Evolutionary conservation across 768 basidiomycete species (phyloP).

Genomic region (Coprinopsis marcescibilis): DNA sequence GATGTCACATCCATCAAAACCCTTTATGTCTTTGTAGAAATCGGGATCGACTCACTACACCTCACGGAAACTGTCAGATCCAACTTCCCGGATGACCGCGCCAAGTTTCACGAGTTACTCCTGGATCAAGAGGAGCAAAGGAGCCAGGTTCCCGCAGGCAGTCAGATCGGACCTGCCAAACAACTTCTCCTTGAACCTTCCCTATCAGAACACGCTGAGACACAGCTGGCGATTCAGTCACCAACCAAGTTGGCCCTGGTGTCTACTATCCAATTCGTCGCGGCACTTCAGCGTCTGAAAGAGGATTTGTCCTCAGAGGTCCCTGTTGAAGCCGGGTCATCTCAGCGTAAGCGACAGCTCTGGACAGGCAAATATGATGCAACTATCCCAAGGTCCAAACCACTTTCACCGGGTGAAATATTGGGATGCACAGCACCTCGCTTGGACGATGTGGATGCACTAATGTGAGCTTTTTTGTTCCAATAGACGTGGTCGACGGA

Average conservation of each 20-base stretch:
- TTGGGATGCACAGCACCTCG: constrained; percentile 93
- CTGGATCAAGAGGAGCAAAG: constrained; percentile 49
- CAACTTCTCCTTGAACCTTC: constrained; percentile 59
- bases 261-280: constrained; percentile 96
- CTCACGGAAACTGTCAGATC: constrained; percentile 77
- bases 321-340: constrained; percentile 2
- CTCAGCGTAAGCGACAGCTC: constrained; percentile 15
- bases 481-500: constrained; percentile 1
- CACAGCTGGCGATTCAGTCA: neutral
- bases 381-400: constrained; percentile 80
- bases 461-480: constrained; percentile 61
- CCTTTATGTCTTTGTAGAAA: constrained; percentile 97
- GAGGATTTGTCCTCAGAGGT: constrained; percentile 58
- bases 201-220: constrained; percentile 4
- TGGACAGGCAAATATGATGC: constrained; percentile 68
- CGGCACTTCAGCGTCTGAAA: constrained; percentile 82
- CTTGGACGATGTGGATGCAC: constrained; percentile 72
- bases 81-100: constrained; percentile 80
- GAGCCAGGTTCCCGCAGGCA: constrained; percentile 35
- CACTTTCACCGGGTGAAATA: constrained; percentile 94
- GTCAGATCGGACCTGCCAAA: constrained; percentile 42
- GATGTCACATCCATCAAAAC: constrained; percentile 92
- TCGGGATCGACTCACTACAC: constrained; percentile 84
- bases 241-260: constrained; percentile 81
- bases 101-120: constrained; percentile 57